Evolutionary conservation across 2,329 filamentous ascomycete species (phyloP).

Genomic region (Emericellopsis cladophorae): DNA sequence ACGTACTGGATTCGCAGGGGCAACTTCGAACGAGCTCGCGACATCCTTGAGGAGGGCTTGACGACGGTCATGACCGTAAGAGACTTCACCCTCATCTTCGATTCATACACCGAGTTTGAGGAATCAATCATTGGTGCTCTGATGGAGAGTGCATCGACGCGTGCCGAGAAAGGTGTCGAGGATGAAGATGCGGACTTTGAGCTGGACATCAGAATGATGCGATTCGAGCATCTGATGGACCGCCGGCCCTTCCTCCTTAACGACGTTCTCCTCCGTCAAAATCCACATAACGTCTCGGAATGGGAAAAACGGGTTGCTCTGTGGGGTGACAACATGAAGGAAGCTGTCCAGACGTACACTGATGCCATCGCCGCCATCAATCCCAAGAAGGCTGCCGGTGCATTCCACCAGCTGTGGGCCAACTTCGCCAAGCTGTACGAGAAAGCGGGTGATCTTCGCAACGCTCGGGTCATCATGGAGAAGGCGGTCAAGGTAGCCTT

Average conservation of each 20-base stretch:
- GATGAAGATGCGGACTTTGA: slow-evolving; percentile 86
- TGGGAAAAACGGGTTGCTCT: slow-evolving; percentile 96
- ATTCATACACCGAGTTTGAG: slow-evolving; percentile 93
- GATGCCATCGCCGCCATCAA: slow-evolving; percentile 86
- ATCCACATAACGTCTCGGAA: slow-evolving; percentile 89
- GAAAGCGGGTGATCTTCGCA: slow-evolving; percentile 68
- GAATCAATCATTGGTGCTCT: slow-evolving; percentile 86
- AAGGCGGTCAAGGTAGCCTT: slow-evolving; percentile 97
- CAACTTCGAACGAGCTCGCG: slow-evolving; percentile 82
- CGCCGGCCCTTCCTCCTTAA: slow-evolving; percentile 90
- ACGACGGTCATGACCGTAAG: slow-evolving; percentile 98
- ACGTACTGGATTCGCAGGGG: slow-evolving; percentile 94
- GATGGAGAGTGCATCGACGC: slow-evolving; percentile 74
- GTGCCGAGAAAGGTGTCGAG: slow-evolving; percentile 64
- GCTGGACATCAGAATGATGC: slow-evolving; percentile 91
- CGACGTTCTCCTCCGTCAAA: slow-evolving; percentile 87
- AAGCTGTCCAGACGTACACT: slow-evolving; percentile 90
- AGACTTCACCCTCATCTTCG: slow-evolving; percentile 93
- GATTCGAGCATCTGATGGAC: slow-evolving; percentile 97
- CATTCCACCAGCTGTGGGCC: slow-evolving; percentile 90
- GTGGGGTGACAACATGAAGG: slow-evolving; percentile 85
- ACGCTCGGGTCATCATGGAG: slow-evolving; percentile 86
- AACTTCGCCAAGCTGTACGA: slow-evolving; percentile 98
- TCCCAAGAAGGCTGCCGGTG: slow-evolving; percentile 86
- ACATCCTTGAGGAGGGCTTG: slow-evolving; percentile 91